Base-by-base conservation (phyloP, 768 basidiomycete genomes). In the Pisolithus orientalis region DNA sequence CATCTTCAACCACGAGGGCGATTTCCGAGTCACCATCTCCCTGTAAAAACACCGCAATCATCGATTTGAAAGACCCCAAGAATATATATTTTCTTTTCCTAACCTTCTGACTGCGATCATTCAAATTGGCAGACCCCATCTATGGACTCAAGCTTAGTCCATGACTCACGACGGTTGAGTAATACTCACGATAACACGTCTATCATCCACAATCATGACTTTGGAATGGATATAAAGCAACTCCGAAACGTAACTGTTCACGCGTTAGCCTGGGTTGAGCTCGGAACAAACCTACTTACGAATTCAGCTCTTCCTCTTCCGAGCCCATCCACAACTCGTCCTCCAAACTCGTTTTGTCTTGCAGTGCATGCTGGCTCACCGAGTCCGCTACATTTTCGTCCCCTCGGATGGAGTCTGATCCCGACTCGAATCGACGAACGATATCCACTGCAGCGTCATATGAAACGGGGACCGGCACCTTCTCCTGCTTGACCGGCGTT, bases 11-110 rank as follows among this genome's bases (percentile, higher is more conserved):
- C 17, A 97, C 83, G 7, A 96, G 70, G 6, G 89, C 90, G 57
- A 97, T 95, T 70, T 98, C 96, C 1, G 92, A 95, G 68, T 95
- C 93, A 32, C 91, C 92, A 57, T 95, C 87, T 25, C 94, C 94
- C 83, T 87, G 44, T 57, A 54, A 25, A 47, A 45, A 28, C 27
- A 28, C 16, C 51, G 21, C 5, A n/a, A 37, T 56, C 29, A 66
- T 8, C 7, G 17, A 49, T 45, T 25, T 29, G 27, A 34, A 7
- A 47, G 28, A 31, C 37, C 44, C 27, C 44, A 10, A n/a, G 32
- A 14, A 21, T 21, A 31, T 5, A 16, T 25, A 5, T 38, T 17
- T 24, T 4, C 38, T 13, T 8, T 7, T 4, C 38, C 67, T 38
- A 54, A 79, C 85, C 77, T 79, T 85, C 69, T 91, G 90, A 50